phyloP scores from a whole-genome alignment of 768 basidiomycete species.

The Trametes cingulata region DNA sequence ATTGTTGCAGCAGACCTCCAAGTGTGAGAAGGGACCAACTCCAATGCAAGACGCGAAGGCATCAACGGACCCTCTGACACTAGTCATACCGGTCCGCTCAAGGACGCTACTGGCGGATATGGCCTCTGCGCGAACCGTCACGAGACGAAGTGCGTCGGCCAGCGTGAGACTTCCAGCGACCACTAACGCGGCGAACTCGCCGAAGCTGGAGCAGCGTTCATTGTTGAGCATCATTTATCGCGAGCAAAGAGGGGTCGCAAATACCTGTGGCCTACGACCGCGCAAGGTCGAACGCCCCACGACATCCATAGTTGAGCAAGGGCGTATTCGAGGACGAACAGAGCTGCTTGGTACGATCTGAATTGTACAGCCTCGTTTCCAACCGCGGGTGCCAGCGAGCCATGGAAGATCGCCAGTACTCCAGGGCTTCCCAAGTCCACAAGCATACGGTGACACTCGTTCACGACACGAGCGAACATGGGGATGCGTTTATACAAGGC shows the following conservation, averaged over 20 bases:
- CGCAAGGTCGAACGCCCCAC: slow-evolving; percentile 65
- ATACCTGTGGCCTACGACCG: slow-evolving; percentile 74
- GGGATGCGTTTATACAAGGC: slow-evolving; percentile 51
- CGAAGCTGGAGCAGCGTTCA: slow-evolving; percentile 49
- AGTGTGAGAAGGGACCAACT: slow-evolving; percentile 28
- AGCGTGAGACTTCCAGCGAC: slow-evolving; percentile 59
- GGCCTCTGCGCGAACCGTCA: slow-evolving; percentile 58
- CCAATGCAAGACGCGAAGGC: slow-evolving; percentile 33
- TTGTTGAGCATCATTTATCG: not conserved
- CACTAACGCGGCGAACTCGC: slow-evolving; percentile 74
- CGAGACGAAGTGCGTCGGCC: slow-evolving; percentile 55
- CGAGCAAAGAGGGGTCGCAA: not conserved
- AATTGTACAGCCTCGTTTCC: slow-evolving; percentile 50
- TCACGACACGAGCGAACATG: slow-evolving; percentile 51
- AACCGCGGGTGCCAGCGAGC: slow-evolving; percentile 21
- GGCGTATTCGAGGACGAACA: slow-evolving; percentile 64
- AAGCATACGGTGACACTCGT: slow-evolving; percentile 59
- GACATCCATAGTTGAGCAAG: slow-evolving; percentile 64
- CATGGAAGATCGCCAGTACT: slow-evolving; percentile 40
- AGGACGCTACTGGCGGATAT: slow-evolving; percentile 51
- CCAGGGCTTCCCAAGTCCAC: slow-evolving; percentile 50
- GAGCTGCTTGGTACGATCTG: slow-evolving; percentile 33
- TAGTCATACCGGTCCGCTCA: slow-evolving; percentile 60
- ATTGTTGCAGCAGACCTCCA: slow-evolving; percentile 64
- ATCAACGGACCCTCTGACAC: slow-evolving; percentile 43